These are phyloP conservation scores for Aspergillus sp. DNA, from an alignment of 2,329 filamentous ascomycete genomes.

Conservation along the genomic window DNA sequence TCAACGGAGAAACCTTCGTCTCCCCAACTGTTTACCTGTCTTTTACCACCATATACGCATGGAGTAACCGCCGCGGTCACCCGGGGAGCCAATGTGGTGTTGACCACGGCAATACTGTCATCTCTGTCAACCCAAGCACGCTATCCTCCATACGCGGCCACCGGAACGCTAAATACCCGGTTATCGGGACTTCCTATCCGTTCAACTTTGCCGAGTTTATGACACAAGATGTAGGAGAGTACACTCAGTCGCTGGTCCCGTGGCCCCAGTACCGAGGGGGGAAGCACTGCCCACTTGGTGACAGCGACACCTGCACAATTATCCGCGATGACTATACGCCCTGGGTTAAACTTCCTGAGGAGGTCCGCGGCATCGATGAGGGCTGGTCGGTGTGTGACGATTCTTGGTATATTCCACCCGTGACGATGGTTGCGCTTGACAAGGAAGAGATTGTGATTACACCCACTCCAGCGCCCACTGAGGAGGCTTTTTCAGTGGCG, in stretches of 20 bases:
- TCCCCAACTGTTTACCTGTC: slow-evolving; percentile 25
- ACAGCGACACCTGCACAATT: slow-evolving; percentile 17
- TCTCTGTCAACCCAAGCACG: slow-evolving; percentile 17
- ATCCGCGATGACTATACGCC: slow-evolving; percentile 25
- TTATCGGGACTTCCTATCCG: slow-evolving; percentile 21
- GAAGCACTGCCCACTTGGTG: slow-evolving; percentile 17
- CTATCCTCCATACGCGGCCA: slow-evolving; percentile 21
- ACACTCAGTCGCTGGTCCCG: slow-evolving; percentile 20
- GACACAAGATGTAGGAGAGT: slow-evolving; percentile 19
- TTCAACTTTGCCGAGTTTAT: slow-evolving; percentile 25
- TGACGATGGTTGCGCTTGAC: slow-evolving; percentile 19
- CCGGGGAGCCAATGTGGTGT: slow-evolving; percentile 19
- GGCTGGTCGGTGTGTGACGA: slow-evolving; percentile 20
- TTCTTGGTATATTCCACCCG: slow-evolving; percentile 24
- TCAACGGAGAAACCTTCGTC: slow-evolving; percentile 20
- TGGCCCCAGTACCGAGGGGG: slow-evolving; percentile 24
- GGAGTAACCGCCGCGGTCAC: slow-evolving; percentile 21
- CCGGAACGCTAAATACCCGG: slow-evolving; percentile 23
- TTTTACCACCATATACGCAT: slow-evolving; percentile 23
- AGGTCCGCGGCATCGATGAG: slow-evolving; percentile 17
- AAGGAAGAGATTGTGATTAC: neutral
- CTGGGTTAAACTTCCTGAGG: slow-evolving; percentile 21
- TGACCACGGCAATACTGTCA: slow-evolving; percentile 18
- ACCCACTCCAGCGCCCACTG: slow-evolving; percentile 19
- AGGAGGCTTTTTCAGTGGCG: neutral